Base-by-base conservation (phyloP, 345 rosid genomes). In the Citrus unshiu region DNA sequence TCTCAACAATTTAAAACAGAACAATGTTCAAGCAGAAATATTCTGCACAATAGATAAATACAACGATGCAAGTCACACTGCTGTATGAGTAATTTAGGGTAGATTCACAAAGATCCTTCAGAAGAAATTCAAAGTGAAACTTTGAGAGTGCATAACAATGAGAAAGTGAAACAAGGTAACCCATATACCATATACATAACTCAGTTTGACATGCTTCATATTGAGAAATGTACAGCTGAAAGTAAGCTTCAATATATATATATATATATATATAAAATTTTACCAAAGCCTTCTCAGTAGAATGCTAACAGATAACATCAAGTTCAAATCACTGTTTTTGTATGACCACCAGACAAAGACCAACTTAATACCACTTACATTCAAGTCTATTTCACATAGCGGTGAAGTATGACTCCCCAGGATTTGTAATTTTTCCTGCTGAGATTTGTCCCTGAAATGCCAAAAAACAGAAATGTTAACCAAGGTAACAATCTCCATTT, bases 381-480 rank as follows among this genome's bases (percentile, higher is more conserved):
- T 90, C 77, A 96, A 88, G 78, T 94, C 92, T 49, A 91, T 84
- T 72, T 84, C 84, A 84, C 95, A 87, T 14, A 96, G 88, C 32
- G 92, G 96, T 72, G 99, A 90, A 77, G 73, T 85, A 73, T 75
- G 89, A 78, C 82, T 87, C 73, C 89, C 92, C 58, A 90, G 86
- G 78, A 91, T 58, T 78, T 87, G 92, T 68, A 75, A 74, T 79
- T 86, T 92, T 78, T 91, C 97, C 81, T 79, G 79, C 75, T 80
- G 97, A 79, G 84, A 85, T 83, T 89, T 89, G 75, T 84, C 95
- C 91, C 99, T 96, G 92, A 80, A 85, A 86, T 69, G 34, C 81
- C 82, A 79, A 69, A 65, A 64, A 84, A 51, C 22, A 74, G 59
- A 81, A 60, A 70, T 77, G 51, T 68, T 25, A 81, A 54, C 54